Evolutionary conservation across 768 basidiomycete genomes (phyloP), one percentile per base, ranked within the genome.

Genomic region (Leccinum rimulosum): DNA sequence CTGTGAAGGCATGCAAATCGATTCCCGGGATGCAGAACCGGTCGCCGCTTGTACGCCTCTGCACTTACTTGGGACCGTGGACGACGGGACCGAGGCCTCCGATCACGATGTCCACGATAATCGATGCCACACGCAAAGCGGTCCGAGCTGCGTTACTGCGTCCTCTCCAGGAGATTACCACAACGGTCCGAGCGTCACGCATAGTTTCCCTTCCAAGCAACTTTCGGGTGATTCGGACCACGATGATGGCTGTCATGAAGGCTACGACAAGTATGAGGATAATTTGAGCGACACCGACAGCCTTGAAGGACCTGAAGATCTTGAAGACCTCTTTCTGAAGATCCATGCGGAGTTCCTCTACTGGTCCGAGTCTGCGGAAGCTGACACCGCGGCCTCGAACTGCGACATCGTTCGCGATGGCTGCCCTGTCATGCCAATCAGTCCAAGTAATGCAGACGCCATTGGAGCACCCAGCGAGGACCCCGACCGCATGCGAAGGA

Each of bases 401-500:
- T 40, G 17, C 6, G 15, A 38, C 36, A 6, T 38, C 8, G 17
- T 17, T 40, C 38, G 15, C 17, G 38, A 40, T 40, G 17, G 17
- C 38, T 40, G 38, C 38, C 3, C 17, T 17, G 38, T 3, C 17
- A 40, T 17, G 7, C 38, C 17, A 40, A 17, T 40, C 17, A 17
- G 17, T 40, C 15, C 38, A 17, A 17, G 38, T 40, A 38, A 38
- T 8, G 8, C 7, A 17, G 36, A 58, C 11, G n/a, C 9, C 9
- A 22, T 27, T 14, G 1, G 43, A 11, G 22, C n/a, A 5, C 14
- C 50, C 40, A 30, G 54, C 9, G 56, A 50, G 5, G 54, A 54
- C 10, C 12, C 3, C 27, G 56, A 62, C 25, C 8, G 61, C 3
- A 70, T 70, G 63, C 56, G 52, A 4, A 57, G 22, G 27, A 45